These are phyloP conservation scores for Saccharomyces pastorianus DNA, from an alignment of 1,139 yeast genomes.

Conservation along the genomic window DNA sequence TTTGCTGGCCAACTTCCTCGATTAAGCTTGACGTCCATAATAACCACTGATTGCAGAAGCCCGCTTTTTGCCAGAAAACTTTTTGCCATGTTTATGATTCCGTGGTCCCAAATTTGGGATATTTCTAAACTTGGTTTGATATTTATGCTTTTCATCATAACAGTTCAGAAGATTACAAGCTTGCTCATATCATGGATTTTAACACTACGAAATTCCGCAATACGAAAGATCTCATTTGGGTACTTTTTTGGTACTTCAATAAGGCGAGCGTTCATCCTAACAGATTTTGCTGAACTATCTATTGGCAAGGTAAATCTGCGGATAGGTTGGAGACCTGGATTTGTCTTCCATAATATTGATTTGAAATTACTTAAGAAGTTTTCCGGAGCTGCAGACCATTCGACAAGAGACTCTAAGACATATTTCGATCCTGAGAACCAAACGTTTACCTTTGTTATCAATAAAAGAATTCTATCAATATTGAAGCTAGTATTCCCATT, in stretches of 20 bases:
- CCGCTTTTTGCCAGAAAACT: neutral
- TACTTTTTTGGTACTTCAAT: conserved; percentile 17
- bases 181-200: neutral
- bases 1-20: neutral
- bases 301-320: conserved; percentile 13
- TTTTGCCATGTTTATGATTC: neutral
- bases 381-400: neutral
- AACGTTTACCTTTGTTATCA: conserved; percentile 5
- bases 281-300: conserved; percentile 10
- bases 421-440: neutral
- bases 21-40: neutral
- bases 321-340: conserved; percentile 16
- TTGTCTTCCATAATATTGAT: conserved; percentile 16
- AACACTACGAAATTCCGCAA: neutral
- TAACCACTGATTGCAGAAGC: neutral
- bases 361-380: conserved; percentile 4
- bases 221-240: conserved; percentile 10
- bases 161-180: neutral
- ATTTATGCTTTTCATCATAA: neutral
- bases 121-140: neutral
- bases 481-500: conserved; percentile 13
- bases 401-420: neutral
- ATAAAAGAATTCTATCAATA: conserved; percentile 5
- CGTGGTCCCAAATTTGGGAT: neutral
- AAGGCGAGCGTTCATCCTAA: conserved; percentile 6